Evolutionary conservation across 768 basidiomycete species (phyloP), one percentile per base, ranked within the genome.

Genomic region (Coprinopsis marcescibilis): DNA sequence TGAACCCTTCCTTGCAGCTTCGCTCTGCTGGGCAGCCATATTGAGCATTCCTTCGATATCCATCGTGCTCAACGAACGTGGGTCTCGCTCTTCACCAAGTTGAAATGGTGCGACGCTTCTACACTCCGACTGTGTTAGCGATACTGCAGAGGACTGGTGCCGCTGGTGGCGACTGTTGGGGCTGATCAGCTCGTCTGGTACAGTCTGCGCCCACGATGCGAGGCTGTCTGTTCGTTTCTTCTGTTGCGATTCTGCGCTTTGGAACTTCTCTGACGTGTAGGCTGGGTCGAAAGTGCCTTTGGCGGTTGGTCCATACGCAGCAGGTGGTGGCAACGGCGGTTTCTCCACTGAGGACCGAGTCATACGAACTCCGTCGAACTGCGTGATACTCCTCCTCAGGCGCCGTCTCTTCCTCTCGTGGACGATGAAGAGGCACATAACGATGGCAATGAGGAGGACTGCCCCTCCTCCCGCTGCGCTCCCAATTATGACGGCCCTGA

Each of bases 11-110:
- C 48, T 25, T 20, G 41, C 33, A 20, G 34, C 21, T 32, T 34
- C 23, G 32, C 23, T 29, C 13, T 44, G 48, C 24, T 38, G 21
- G 15, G 68, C 67, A 1, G 76, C 75, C 64, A 75, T 71, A 54
- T 79, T 73, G 27, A 81, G 64, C 59, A 79, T 77, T 20, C 72
- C 66, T 56, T 77, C 75, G 43, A 79, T 73, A 51, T 79, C 75
- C 12, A 72, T 50, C 0, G 71, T 70, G 34, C 65, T 60, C 15
- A 71, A 29, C 3, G 69, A 70, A 12, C 58, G 33, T 4, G 54
- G 54, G 32, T 63, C 61, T 14, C 24, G 57, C 48, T 48, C 51
- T 48, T 35, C 52, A 46, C 30, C 46, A 33, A 24, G 46, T 30
- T 15, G 50, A 25, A n/a, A n/a, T n/a, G 46, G 49, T 33, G 20